Base-by-base conservation (phyloP, 192 early-diverging fungal genomes). In the Thamnidium elegans region DNA sequence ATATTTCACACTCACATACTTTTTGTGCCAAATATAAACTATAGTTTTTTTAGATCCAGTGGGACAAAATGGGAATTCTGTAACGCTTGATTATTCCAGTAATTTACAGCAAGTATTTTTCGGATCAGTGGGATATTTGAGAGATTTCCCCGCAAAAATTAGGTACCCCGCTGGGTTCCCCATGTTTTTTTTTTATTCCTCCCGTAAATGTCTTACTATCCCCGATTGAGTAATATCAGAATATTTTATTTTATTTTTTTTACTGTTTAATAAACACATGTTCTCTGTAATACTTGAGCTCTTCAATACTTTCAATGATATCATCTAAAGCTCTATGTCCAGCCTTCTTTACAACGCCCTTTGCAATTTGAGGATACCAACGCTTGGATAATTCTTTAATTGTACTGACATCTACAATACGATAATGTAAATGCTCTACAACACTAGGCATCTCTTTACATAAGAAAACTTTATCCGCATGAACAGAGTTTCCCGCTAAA, bases 401-500 rank as follows among this genome's bases (percentile, higher is more conserved):
- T 1, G 92, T 94, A 68, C 87, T 90, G 8, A 99, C 96, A 69
- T 99, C 96, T 58, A 82, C 65, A 46, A 91, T 89, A 11, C 95
- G 82, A 70, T 97, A 95, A 64, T 94, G 92, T 66, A 98, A 70
- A 55, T 87, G 79, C 0, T 87, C 82, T 5, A 88, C 79, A 21
- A 98, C 62, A 32, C 69, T 55, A 1, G 88, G 89, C 92, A 96
- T 94, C 50, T 90, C 88, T 56, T 88, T 84, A 32, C 80, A 75
- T 61, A 98, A 69, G 50, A 96, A 98, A 55, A 78, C 83, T 45
- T 91, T 87, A 69, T 99, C 96, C 10, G 87, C 88, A 70, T 99
- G 95, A 15, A 97, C 91, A 43, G 91, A 90, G 79, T 94, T 99
- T 15, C 96, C 96, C 1, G 93, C 95, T 26, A 99, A 77, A 9